Percentiles rank a stretch among this genome's conserved stretches.
Evolutionary conservation across 2,329 filamentous ascomycete genomes (phyloP).

Genomic region (Cryphonectria carpinicola): DNA sequence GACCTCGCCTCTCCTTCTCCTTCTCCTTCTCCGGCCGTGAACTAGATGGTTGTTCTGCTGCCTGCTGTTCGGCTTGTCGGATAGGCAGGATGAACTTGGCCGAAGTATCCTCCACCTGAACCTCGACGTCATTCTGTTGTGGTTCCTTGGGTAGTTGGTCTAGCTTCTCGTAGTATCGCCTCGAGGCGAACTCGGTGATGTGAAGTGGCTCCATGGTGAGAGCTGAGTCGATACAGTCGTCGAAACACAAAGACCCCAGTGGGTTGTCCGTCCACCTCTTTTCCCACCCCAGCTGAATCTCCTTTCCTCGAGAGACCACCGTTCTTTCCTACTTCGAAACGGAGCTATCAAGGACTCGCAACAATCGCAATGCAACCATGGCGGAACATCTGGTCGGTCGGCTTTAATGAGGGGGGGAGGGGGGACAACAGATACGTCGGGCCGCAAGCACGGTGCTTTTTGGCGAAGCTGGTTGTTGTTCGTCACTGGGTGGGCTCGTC

Average conservation of each 20-base stretch:
- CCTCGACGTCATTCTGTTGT: constrained; percentile 37
- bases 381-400: constrained; percentile 35
- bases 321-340: constrained; percentile 24
- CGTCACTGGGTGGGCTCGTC: not conserved
- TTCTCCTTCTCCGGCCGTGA: constrained; percentile 34
- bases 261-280: constrained; percentile 26
- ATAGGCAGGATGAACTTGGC: constrained; percentile 38
- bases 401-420: not conserved
- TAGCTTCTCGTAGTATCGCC: constrained; percentile 66
- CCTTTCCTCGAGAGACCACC: constrained; percentile 24
- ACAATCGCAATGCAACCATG: constrained; percentile 39
- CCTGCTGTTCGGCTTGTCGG: constrained; percentile 32
- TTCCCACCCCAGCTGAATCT: constrained; percentile 26
- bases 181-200: constrained; percentile 68
- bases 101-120: constrained; percentile 34
- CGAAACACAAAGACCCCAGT: not conserved
- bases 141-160: constrained; percentile 56
- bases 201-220: constrained; percentile 63
- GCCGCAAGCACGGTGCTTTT: not conserved
- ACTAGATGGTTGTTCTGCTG: constrained; percentile 30
- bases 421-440: constrained; percentile 2
- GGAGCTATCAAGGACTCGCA: constrained; percentile 32
- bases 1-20: constrained; percentile 27
- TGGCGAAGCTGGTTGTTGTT: not conserved
- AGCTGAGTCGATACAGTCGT: constrained; percentile 20